Conservation (phyloP, 257 asterid genomes). For the Plectranthus barbatus region DNA sequence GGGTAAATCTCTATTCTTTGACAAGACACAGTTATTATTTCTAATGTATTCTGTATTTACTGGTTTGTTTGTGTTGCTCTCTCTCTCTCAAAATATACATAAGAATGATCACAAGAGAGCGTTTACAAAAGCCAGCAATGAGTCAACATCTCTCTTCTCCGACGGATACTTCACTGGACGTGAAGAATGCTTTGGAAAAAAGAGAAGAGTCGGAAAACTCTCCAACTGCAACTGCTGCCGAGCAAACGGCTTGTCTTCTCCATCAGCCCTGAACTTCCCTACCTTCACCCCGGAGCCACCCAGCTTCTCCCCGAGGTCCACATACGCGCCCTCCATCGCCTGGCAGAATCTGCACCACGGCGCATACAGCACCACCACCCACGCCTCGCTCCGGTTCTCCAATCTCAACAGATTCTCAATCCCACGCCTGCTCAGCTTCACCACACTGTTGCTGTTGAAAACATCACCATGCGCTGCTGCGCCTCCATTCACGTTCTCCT, state of each 20-base stretch:
- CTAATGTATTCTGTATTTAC: no score
- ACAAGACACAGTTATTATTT: no score
- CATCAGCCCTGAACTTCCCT: constrained; percentile 75
- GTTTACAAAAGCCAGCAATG: constrained; percentile 67
- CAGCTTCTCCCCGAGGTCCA: constrained; percentile 57
- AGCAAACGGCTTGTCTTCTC: constrained; percentile 72
- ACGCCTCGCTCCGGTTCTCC: constrained; percentile 60
- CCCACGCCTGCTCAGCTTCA: constrained; percentile 61
- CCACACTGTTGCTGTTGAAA: constrained; percentile 34
- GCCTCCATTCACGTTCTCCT: constrained; percentile 35
- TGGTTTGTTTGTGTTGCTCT: no score
- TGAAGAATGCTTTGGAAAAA: constrained; percentile 63
- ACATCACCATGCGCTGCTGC: constrained; percentile 33
- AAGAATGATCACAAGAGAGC: constrained; percentile 29
- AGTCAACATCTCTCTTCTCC: constrained; percentile 74
- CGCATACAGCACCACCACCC: constrained; percentile 78
- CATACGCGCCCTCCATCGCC: constrained; percentile 71
- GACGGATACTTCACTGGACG: constrained; percentile 63
- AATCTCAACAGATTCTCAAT: constrained; percentile 61
- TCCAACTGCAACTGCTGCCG: constrained; percentile 55
- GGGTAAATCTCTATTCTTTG: no score
- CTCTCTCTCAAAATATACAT: no score
- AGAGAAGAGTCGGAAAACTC: constrained; percentile 72
- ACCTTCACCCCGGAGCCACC: constrained; percentile 69
- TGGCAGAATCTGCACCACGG: constrained; percentile 94